Evolutionary conservation across 352 stramenopile species (phyloP).

Genomic region (Globisporangium radiosum): DNA sequence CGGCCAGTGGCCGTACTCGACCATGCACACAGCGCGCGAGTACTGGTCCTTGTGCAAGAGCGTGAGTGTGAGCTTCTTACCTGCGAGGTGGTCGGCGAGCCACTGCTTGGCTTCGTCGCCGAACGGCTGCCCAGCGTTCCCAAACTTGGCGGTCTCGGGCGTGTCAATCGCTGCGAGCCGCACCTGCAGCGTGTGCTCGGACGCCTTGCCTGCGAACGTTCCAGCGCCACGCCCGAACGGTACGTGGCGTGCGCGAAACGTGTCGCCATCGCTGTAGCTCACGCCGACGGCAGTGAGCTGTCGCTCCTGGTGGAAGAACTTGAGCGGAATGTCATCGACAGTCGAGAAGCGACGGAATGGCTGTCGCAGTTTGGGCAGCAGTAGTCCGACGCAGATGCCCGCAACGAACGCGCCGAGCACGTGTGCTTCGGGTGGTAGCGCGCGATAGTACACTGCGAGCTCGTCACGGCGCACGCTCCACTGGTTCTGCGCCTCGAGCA

Average conservation of each 20-base stretch:
- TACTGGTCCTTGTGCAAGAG: constrained; percentile 85
- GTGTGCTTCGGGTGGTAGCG: constrained; percentile 30
- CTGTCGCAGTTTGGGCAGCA: constrained; percentile 47
- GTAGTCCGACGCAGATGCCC: constrained; percentile 47
- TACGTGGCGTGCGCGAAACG: constrained; percentile 68
- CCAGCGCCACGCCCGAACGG: constrained; percentile 38
- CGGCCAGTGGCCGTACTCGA: constrained; percentile 73
- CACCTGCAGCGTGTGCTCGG: constrained; percentile 80
- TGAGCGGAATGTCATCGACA: constrained; percentile 72
- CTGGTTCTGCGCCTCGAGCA: constrained; percentile 8
- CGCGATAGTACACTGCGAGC: constrained; percentile 17
- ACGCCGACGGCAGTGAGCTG: constrained; percentile 45
- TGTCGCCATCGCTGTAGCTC: constrained; percentile 76
- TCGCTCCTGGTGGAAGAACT: constrained; percentile 58
- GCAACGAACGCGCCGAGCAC: constrained; percentile 44
- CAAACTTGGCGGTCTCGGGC: constrained; percentile 83
- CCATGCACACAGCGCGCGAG: constrained; percentile 73
- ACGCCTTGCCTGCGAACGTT: constrained; percentile 47
- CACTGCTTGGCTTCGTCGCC: constrained; percentile 77
- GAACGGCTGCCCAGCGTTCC: constrained; percentile 65
- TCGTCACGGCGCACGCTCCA: constrained; percentile 5
- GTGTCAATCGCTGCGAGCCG: constrained; percentile 80
- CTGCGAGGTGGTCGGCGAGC: constrained; percentile 39
- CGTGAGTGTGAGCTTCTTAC: constrained; percentile 56
- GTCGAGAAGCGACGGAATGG: constrained; percentile 69